Base-by-base conservation (phyloP, 2,329 filamentous ascomycete genomes). In the Alternaria incomplexa region DNA sequence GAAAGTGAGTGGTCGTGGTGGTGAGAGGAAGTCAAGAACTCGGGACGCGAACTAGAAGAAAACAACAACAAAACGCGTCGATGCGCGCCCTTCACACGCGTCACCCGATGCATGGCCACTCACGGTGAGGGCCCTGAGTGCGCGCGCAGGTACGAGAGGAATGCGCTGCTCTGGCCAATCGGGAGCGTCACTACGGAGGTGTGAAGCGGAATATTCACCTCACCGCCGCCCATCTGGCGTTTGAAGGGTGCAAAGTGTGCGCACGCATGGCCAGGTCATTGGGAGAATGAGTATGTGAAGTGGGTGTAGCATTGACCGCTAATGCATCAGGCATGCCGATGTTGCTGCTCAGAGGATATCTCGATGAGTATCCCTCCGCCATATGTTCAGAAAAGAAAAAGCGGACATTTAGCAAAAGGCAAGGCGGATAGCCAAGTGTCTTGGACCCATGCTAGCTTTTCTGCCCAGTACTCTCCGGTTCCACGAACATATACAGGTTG, bases 161-260 rank as follows among this genome's bases (percentile, higher is more conserved):
- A 25, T 13, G n/a, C n/a, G 22, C 6, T 6, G 23, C 22, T n/a
- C 52, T 44, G 36, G 56, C 40, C 32, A 46, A 58, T 36, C 10
- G 43, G 6, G 13, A 20, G 20, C 15, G 46, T 9, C 23, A 36
- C 23, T 9, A 3, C n/a, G 5, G n/a, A 23, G 46, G 8, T 15
- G 36, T 45, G 47, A 45, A 58, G 36, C 36, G 40, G 25, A 28
- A 22, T 20, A 51, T 51, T 26, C 47, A 15, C 32, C 47, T 53
- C 56, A 58, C 56, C 56, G 36, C 56, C 56, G 36, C 36, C 10
- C 36, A 46, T 20, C 36, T n/a, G 25, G 48, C 47, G 56, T 58
- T 58, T 58, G 56, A 26, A 32, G 10, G 32, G 13, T 10, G 48
- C 36, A 30, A 2, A n/a, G 25, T 30, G 11, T 44, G 17, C 15